Evolutionary conservation across 106 monocot genomes (phyloP), one percentile per base, ranked within the genome.

Genomic region (Platanthera zijinensis): DNA sequence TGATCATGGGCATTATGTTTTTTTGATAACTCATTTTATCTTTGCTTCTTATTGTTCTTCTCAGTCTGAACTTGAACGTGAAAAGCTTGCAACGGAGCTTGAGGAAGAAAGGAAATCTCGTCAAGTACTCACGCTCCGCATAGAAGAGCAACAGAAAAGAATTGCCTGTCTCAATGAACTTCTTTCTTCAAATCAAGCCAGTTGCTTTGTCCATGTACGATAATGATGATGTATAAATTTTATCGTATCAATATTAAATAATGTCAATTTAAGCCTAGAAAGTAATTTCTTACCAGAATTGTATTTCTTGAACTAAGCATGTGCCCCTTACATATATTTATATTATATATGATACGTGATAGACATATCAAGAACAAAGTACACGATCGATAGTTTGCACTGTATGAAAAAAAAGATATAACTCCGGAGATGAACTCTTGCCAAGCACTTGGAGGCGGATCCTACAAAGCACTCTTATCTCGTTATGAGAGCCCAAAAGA

Each of bases 11-110:
- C 11, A 10, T 8, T 32, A 11, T 66, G 10, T 32, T 32, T 8
- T 66, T 10, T 66, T 32, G 30, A 66, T 28, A 28, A 32, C 66
- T 66, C 10, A 66, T 66, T 66, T 22, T 32, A 17, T 10, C 13
- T 66, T 30, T 32, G 17, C 32, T 32, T 63, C 19, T 70, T 17
- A 47, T 48, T 70, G 46, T 70, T 48, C 48, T 70, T 76, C 10
- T 71, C 56, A 92, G 92, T 92, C 84, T 80, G 92, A 92, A 75
- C 84, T 89, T 54, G 89, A 86, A 77, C 49, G 87, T 64, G 89
- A 89, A 76, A 85, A 76, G 72, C 83, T 92, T 32, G 85, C 85
- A 25, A 85, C 80, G 81, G 81, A 89, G 82, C 87, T 92, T 81
- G 85, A 87, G 62, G 89, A 92, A 74, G 92, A 92, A 78, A 92